Percentiles rank a stretch among this genome's conserved stretches.
These are phyloP conservation scores for Macrolepiota albuminosa DNA, from an alignment of 768 basidiomycete species.

Conservation along the genomic window DNA sequence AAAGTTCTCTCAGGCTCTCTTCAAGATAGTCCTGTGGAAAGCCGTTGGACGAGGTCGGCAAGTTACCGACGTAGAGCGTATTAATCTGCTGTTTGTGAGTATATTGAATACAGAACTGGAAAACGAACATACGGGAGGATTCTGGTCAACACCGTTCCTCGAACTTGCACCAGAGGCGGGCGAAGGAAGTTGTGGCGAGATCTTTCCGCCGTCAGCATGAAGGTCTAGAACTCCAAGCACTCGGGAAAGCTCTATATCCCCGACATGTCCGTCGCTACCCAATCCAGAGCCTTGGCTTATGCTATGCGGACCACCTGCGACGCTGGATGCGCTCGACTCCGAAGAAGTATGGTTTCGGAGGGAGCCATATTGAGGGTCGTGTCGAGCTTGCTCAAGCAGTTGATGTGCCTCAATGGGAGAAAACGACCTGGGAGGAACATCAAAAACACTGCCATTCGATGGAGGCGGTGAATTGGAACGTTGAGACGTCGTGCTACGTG, in stretches of 20 bases:
- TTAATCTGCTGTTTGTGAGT: constrained; percentile 59
- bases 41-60: constrained; percentile 75
- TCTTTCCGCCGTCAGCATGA: constrained; percentile 48
- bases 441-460: constrained; percentile 3
- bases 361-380: constrained; percentile 11
- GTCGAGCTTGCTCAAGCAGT: constrained; percentile 11
- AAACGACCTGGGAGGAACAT: constrained; percentile 12
- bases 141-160: constrained; percentile 69
- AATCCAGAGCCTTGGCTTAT: constrained; percentile 9
- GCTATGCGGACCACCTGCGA: constrained; percentile 21
- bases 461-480: constrained; percentile 30
- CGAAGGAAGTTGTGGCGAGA: constrained; percentile 73
- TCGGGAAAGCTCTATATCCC: constrained; percentile 30
- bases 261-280: constrained; percentile 12
- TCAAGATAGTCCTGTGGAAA: constrained; percentile 81
- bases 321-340: constrained; percentile 29
- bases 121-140: constrained; percentile 68
- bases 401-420: constrained; percentile 17
- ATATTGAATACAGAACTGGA: not conserved
- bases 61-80: constrained; percentile 98
- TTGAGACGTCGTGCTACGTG: constrained; percentile 26
- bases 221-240: constrained; percentile 47
- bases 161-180: constrained; percentile 64
- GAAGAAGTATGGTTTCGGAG: constrained; percentile 9
- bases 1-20: constrained; percentile 79